Percentiles rank a stretch among this genome's conserved stretches.
Evolutionary conservation across 768 basidiomycete genomes (phyloP).

Genomic region (Calocera viscosa): DNA sequence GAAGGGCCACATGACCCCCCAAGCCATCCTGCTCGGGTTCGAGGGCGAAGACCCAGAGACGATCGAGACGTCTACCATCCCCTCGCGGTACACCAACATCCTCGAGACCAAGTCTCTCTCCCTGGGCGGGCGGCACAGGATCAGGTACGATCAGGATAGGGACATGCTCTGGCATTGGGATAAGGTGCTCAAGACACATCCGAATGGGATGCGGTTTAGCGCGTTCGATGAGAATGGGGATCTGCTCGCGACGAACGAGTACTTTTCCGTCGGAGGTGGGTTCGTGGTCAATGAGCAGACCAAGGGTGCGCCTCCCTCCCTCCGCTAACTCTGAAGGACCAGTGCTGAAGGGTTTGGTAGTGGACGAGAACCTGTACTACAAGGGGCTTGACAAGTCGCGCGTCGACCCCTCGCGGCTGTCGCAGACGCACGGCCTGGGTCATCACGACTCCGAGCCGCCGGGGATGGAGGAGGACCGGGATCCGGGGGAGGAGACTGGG

Average conservation of each 20-base stretch:
- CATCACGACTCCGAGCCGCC: background rate
- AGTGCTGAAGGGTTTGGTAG: slow-evolving; percentile 28
- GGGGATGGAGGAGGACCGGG: background rate
- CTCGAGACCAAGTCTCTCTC: slow-evolving; percentile 49
- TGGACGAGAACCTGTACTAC: slow-evolving; percentile 91
- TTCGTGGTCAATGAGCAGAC: slow-evolving; percentile 95
- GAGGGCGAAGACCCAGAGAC: slow-evolving; percentile 91
- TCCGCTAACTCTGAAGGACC: background rate
- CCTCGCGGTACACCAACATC: slow-evolving; percentile 61
- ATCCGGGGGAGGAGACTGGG: slow-evolving; percentile 12
- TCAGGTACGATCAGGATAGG: slow-evolving; percentile 72
- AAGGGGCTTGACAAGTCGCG: slow-evolving; percentile 72
- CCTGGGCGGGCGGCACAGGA: slow-evolving; percentile 60
- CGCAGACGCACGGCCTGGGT: slow-evolving; percentile 40
- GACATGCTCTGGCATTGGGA: slow-evolving; percentile 91
- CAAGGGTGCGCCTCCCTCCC: slow-evolving; percentile 41
- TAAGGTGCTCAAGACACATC: slow-evolving; percentile 64
- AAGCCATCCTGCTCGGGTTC: slow-evolving; percentile 70
- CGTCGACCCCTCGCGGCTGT: slow-evolving; percentile 68
- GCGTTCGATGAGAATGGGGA: slow-evolving; percentile 72
- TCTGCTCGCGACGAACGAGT: slow-evolving; percentile 86
- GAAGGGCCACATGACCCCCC: slow-evolving; percentile 51
- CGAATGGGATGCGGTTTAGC: slow-evolving; percentile 89
- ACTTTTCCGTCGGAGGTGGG: slow-evolving; percentile 85
- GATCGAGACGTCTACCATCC: slow-evolving; percentile 75